phyloP scores from a whole-genome alignment of 495 filamentous ascomycete species.

The Aspergillus bridgeri region DNA sequence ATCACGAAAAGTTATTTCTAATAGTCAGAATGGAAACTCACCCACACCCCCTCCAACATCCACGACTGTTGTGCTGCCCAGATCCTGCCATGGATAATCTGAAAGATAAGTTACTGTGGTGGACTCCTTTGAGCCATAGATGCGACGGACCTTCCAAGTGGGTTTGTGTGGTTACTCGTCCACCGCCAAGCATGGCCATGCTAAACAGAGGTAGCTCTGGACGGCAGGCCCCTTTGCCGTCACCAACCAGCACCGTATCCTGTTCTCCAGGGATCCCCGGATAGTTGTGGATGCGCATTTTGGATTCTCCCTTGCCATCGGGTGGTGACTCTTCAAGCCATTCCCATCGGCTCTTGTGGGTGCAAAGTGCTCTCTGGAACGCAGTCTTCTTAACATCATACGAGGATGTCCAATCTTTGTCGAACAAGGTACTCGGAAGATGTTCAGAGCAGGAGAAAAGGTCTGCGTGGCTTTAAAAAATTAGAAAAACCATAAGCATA shows the following conservation, averaged over 20 bases:
- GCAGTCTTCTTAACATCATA: slow-evolving; percentile 28
- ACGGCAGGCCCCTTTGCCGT: slow-evolving; percentile 3
- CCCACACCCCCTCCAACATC: slow-evolving; percentile 42
- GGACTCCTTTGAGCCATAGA: no score
- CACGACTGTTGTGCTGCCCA: slow-evolving; percentile 31
- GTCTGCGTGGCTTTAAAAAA: slow-evolving; percentile 5
- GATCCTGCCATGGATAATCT: slow-evolving; percentile 32
- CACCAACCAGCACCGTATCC: slow-evolving; percentile 2
- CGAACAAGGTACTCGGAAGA: slow-evolving; percentile 27
- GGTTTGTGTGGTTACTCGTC: slow-evolving; percentile 27
- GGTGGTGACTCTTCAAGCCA: slow-evolving; percentile 29
- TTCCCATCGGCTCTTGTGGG: slow-evolving; percentile 30
- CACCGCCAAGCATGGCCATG: slow-evolving; percentile 32
- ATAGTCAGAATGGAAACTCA: not conserved
- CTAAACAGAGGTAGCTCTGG: slow-evolving; percentile 32
- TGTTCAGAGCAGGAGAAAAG: slow-evolving; percentile 29
- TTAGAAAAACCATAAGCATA: no score
- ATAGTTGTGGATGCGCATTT: slow-evolving; percentile 5
- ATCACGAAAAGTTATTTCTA: no score
- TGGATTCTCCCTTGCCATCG: no score
- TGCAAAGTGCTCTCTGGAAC: slow-evolving; percentile 30
- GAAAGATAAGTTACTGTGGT: not conserved
- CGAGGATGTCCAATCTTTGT: slow-evolving; percentile 21
- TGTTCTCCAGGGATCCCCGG: not conserved
- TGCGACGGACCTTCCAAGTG: slow-evolving; percentile 23